Conservation (phyloP, 345 rosid genomes). For the sweet orange (Citrus sinensis) region DVS_A1.0 CM039166.1:19795501-19796000, state of each 20-base stretch:
- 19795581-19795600: conserved; percentile 31
- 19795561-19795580: conserved; percentile 44
- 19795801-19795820: conserved; percentile 36
- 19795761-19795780: conserved; percentile 34
- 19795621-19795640: conserved; percentile 36
- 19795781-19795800: conserved; percentile 33
- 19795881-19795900: conserved; percentile 55
- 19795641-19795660: conserved; percentile 27
- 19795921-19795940: conserved; percentile 40
- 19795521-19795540: conserved; percentile 24
- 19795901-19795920: conserved; percentile 34
- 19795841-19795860: conserved; percentile 37
- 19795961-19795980: conserved; percentile 37
- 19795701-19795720: conserved; percentile 27
- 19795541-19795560: conserved; percentile 43
- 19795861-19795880: conserved; percentile 44
- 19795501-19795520: not conserved
- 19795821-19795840: conserved; percentile 37
- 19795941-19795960: conserved; percentile 44
- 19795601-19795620: conserved; percentile 36
- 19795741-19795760: conserved; percentile 14
- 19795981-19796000: conserved; percentile 46
- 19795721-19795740: not conserved
- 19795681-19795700: conserved; percentile 35
- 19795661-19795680: conserved; percentile 26